Percentiles rank a stretch among this genome's conserved stretches.
Evolutionary conservation across 2,329 filamentous ascomycete genomes (phyloP).

Genomic region (Cladophialophora exuberans): DNA sequence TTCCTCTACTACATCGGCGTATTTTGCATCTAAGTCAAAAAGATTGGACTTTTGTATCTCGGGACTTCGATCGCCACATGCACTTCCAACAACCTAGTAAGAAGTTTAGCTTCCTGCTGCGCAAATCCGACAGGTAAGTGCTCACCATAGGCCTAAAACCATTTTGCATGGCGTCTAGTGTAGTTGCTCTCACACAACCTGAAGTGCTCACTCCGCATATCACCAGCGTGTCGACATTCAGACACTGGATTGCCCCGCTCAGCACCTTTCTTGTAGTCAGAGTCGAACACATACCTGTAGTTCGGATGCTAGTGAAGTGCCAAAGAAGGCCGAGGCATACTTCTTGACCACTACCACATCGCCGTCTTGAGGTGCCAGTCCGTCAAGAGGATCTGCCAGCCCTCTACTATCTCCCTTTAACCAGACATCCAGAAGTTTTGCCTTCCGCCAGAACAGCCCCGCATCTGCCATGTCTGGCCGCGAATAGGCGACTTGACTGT

Average conservation of each 20-base stretch:
- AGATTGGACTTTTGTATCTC: slow-evolving; percentile 51
- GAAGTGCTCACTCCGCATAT: slow-evolving; percentile 54
- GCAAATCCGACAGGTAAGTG: too few species aligned
- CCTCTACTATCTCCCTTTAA: slow-evolving; percentile 45
- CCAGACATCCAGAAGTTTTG: slow-evolving; percentile 48
- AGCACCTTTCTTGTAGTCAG: slow-evolving; percentile 39
- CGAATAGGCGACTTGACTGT: slow-evolving; percentile 50
- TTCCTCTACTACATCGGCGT: slow-evolving; percentile 51
- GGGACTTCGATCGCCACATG: slow-evolving; percentile 50
- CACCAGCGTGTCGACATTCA: slow-evolving; percentile 35
- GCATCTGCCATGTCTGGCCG: slow-evolving; percentile 50
- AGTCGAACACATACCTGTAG: slow-evolving; percentile 38
- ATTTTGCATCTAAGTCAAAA: slow-evolving; percentile 52
- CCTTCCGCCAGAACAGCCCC: slow-evolving; percentile 49
- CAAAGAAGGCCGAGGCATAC: slow-evolving; percentile 52
- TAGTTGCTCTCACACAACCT: slow-evolving; percentile 51
- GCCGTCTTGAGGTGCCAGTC: slow-evolving; percentile 43
- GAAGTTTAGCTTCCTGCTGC: too few species aligned
- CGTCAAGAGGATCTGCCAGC: slow-evolving; percentile 44
- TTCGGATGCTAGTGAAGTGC: slow-evolving; percentile 47
- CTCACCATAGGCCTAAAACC: slow-evolving; percentile 48
- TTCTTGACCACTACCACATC: slow-evolving; percentile 48
- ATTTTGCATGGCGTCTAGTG: slow-evolving; percentile 50
- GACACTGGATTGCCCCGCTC: slow-evolving; percentile 34
- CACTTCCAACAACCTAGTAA: slow-evolving; percentile 44